Evolutionary conservation across 495 filamentous ascomycete genomes (phyloP).

Genomic region (Aspergillus avenaceus): DNA sequence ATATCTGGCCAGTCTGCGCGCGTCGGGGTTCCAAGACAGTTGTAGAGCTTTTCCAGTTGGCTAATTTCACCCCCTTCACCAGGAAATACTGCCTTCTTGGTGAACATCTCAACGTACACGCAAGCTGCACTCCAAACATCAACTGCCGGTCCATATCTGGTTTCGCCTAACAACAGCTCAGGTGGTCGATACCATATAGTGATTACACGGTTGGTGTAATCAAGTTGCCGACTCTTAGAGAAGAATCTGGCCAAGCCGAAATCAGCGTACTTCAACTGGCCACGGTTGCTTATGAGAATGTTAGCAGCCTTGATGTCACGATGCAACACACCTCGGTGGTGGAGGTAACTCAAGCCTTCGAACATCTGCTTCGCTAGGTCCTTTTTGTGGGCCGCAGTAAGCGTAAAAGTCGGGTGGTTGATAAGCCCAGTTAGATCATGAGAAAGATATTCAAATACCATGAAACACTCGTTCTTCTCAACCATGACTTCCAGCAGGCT

Average conservation of each 20-base stretch:
- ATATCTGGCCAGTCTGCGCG: slow-evolving; percentile 80
- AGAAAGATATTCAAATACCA: slow-evolving; percentile 99
- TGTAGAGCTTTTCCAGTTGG: slow-evolving; percentile 93
- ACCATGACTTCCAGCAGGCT: slow-evolving; percentile 88
- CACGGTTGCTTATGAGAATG: slow-evolving; percentile 85
- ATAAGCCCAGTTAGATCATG: slow-evolving; percentile 87
- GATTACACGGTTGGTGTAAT: slow-evolving; percentile 98
- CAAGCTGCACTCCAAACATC: slow-evolving; percentile 98
- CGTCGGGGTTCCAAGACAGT: slow-evolving; percentile 86
- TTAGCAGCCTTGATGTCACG: slow-evolving; percentile 95
- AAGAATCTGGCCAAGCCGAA: slow-evolving; percentile 98
- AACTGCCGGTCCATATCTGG: slow-evolving; percentile 88
- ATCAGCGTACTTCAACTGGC: slow-evolving; percentile 88
- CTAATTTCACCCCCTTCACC: slow-evolving; percentile 92
- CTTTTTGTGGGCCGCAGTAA: slow-evolving; percentile 86
- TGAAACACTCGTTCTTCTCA: slow-evolving; percentile 96
- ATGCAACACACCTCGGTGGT: slow-evolving; percentile 89
- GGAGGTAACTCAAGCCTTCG: slow-evolving; percentile 89
- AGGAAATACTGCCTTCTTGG: slow-evolving; percentile 89
- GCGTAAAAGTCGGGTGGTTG: slow-evolving; percentile 89
- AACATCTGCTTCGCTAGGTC: slow-evolving; percentile 92
- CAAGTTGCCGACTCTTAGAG: slow-evolving; percentile 84
- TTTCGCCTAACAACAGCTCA: slow-evolving; percentile 90
- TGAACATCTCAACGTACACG: slow-evolving; percentile 96
- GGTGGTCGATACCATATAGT: slow-evolving; percentile 94